Conservation (phyloP, 306 rosid species). For the Medicago ruthenica region DNA sequence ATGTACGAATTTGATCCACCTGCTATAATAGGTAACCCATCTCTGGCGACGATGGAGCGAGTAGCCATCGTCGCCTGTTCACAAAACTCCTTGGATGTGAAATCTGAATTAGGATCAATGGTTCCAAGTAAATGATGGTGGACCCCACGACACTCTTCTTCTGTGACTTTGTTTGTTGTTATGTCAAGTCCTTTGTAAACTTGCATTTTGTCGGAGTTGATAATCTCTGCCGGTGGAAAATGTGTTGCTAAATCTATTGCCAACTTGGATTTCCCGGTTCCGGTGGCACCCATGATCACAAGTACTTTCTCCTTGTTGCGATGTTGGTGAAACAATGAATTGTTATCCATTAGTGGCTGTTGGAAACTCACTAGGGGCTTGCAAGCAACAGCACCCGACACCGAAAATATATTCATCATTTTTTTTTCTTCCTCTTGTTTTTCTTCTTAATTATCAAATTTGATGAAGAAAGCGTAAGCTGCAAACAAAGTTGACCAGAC, state of each 20-base stretch:
- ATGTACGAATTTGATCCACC: slow-evolving; percentile 61
- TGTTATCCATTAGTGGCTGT: slow-evolving; percentile 42
- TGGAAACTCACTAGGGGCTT: slow-evolving; percentile 55
- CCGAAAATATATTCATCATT: slow-evolving; percentile 39
- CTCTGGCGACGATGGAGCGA: slow-evolving; percentile 33
- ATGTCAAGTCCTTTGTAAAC: slow-evolving; percentile 68
- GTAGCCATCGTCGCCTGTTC: slow-evolving; percentile 40
- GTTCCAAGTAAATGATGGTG: slow-evolving; percentile 69
- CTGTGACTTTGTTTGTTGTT: slow-evolving; percentile 69
- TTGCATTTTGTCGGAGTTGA: slow-evolving; percentile 87
- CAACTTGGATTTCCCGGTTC: slow-evolving; percentile 73
- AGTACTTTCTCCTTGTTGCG: slow-evolving; percentile 62
- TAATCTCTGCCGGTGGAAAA: slow-evolving; percentile 58
- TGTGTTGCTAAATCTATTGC: slow-evolving; percentile 71
- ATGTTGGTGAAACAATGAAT: slow-evolving; percentile 51
- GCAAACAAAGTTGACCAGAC: slow-evolving; percentile 46
- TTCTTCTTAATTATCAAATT: background rate
- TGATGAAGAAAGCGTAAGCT: slow-evolving; percentile 24
- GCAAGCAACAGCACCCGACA: slow-evolving; percentile 43
- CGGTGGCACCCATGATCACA: slow-evolving; percentile 80
- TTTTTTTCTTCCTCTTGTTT: background rate
- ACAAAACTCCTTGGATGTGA: slow-evolving; percentile 43
- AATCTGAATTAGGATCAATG: slow-evolving; percentile 10
- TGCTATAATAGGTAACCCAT: slow-evolving; percentile 53
- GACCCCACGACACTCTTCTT: slow-evolving; percentile 66